A percentile compares a stretch with the other conserved stretches of the same genome.
Evolutionary conservation across 2,329 filamentous ascomycete genomes (phyloP).

Genomic region (Aspergillus neotritici): DNA sequence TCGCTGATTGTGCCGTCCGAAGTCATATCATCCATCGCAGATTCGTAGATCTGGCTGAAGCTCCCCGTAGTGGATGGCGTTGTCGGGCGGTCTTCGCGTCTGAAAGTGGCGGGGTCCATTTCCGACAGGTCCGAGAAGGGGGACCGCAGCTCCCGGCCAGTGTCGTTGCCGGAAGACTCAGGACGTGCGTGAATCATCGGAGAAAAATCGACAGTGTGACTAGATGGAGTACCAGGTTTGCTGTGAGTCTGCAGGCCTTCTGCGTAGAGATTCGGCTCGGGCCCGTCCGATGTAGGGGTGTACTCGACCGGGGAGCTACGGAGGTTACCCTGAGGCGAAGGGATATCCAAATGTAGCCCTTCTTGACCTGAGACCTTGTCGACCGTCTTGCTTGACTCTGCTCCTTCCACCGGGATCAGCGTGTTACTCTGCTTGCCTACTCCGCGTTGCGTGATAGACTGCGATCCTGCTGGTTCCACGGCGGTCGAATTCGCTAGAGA

Average conservation of each 20-base stretch:
- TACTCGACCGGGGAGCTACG: constrained; percentile 41
- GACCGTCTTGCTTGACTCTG: constrained; percentile 6
- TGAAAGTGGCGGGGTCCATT: constrained; percentile 6
- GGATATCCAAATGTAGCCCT: constrained; percentile 23
- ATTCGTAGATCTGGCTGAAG: constrained; percentile 33
- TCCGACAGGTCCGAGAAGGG: constrained; percentile 19
- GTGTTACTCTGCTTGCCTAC: constrained; percentile 14
- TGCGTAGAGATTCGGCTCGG: constrained; percentile 13
- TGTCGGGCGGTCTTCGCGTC: constrained; percentile 25
- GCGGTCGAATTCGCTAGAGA: constrained; percentile 33
- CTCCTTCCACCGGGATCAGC: constrained; percentile 7
- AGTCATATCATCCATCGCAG: constrained; percentile 21
- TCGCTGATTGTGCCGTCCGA: constrained; percentile 40
- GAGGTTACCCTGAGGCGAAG: constrained; percentile 32
- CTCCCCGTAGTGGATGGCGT: constrained; percentile 34
- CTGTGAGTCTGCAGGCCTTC: too few relatives aligned
- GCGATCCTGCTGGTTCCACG: constrained; percentile 26
- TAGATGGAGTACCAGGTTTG: constrained; percentile 13
- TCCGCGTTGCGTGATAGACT: constrained; percentile 20
- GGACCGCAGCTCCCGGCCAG: constrained; percentile 13
- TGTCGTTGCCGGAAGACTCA: constrained; percentile 15
- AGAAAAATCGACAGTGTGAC: constrained; percentile 30
- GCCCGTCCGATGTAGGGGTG: constrained; percentile 42
- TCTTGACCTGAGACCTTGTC: constrained; percentile 14
- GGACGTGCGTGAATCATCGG: constrained; percentile 32